phyloP scores from a whole-genome alignment of 2,329 filamentous ascomycete genomes.

The Ophiostoma sp. region DNA sequence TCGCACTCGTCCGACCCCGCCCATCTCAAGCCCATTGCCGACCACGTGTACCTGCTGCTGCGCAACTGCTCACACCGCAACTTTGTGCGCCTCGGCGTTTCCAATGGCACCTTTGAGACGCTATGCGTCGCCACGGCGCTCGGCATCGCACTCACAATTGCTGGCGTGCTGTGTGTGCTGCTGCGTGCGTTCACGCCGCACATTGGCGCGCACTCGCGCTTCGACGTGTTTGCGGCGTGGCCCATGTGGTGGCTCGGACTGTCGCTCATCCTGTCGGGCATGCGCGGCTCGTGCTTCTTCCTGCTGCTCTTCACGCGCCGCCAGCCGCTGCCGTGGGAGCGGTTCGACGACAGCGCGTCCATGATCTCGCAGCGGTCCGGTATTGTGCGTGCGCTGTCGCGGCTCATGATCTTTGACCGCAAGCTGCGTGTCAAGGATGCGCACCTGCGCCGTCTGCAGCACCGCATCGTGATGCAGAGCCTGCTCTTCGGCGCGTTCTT shows the following conservation, averaged over 20 bases:
- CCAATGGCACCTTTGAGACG: conserved; percentile 47
- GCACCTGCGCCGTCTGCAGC: conserved; percentile 40
- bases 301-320: conserved; percentile 42
- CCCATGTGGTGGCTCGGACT: conserved; percentile 44
- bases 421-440: conserved; percentile 42
- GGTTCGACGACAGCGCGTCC: conserved; percentile 38
- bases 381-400: conserved; percentile 33
- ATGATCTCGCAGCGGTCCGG: conserved; percentile 27
- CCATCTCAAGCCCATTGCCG: conserved; percentile 40
- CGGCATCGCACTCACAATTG: conserved; percentile 38
- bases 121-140: conserved; percentile 42
- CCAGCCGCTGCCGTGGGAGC: conserved; percentile 45
- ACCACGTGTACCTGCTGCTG: conserved; percentile 43
- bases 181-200: conserved; percentile 38
- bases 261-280: conserved; percentile 40
- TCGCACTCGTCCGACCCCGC: conserved; percentile 36
- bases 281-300: conserved; percentile 45
- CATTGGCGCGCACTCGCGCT: conserved; percentile 38
- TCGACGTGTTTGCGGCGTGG: conserved; percentile 40
- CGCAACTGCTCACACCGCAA: conserved; percentile 46
- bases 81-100: conserved; percentile 50
- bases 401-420: conserved; percentile 45
- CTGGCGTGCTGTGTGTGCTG: conserved; percentile 39
- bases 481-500: conserved; percentile 37
- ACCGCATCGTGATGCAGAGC: conserved; percentile 42